Evolutionary conservation across 352 stramenopile genomes (phyloP), one percentile per base, ranked within the genome.

Genomic region (Phytopythium vexans): DNA sequence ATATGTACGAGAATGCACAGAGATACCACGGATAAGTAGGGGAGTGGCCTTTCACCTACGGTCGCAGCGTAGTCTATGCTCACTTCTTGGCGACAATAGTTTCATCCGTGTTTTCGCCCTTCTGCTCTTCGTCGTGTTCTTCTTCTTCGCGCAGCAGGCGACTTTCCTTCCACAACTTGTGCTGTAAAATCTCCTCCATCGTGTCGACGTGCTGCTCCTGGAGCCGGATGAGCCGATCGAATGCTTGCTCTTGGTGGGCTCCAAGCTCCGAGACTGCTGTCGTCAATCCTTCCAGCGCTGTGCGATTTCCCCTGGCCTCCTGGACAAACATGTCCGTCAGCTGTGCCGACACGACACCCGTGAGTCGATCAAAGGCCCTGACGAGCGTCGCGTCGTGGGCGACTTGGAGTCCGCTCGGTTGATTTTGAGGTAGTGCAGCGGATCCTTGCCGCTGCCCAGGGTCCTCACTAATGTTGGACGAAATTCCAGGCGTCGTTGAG

Each of bases 171-270:
- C 71, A 70, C 42, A 82, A 43, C 48, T 71, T 79, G 40, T 82
- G 54, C 39, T 82, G 64, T 55, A 91, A 32, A 6, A 91, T 78
- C 21, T 63, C 61, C 49, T 88, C 64, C 72, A 82, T 78, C 40
- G 83, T 70, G 27, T 87, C 71, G 3, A 91, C 50, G n/a, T 85
- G 68, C 40, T 85, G 82, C 57, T 88, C 74, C 49, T 89, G 76
- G 27, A 91, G 55, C 62, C 83, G 56, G 33, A 91, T 75, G 11
- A 88, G 66, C 9, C 72, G 65, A 1, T 58, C 60, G 44, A 87
- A 69, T 2, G 74, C 64, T 4, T 62, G 53, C 7, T 70, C 59
- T 4, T 88, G 74, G 41, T 85, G 66, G 38, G 72, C 61, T 6
- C 76, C 74, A 35, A 91, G 49, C 41, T 83, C 72, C 9, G 74